Base-by-base conservation (phyloP, 2,329 filamentous ascomycete genomes). In the Aspergillus tanneri region DNA sequence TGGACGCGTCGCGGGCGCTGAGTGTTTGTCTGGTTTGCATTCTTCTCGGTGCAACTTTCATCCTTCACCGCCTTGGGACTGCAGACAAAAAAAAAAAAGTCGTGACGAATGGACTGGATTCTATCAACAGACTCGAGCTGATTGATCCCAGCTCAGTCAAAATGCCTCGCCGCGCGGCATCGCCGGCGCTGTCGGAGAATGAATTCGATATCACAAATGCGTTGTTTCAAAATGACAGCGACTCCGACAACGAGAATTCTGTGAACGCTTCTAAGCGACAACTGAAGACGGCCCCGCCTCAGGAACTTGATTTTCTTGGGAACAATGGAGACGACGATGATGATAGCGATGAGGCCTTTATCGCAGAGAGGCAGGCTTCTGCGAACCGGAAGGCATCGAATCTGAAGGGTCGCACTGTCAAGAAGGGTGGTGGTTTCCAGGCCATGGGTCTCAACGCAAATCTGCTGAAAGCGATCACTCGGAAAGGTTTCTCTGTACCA, bases 341-440 rank as follows among this genome's bases (percentile, higher is more conserved):
- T 12, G 74, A 76, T 32, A 77, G 75, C 14, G 90, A 99, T 65
- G 91, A 87, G 65, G 87, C 87, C 0, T 97, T 96, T 64, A 99
- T 99, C 70, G 90, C 91, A 8, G 81, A 88, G 28, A 83, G 87
- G 61, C 90, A 96, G 67, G 86, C 88, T 3, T 89, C 90, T 12
- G 89, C 88, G 4, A 96, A 96, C 66, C 79, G 92, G 53, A 97
- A 96, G 66, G 77, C 83, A 1, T 80, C 86, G 8, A 93, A 91
- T 64, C 60, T 93, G 6, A 93, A 92, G 69, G 88, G 89, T 16
- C 87, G 87, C 54, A 86, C 85, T 2, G 88, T 89, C 24, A 96
- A 96, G 76, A 99, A 97, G 71, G 88, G 91, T 28, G 93, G 93
- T 62, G 93, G 92, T 43, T 99, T 99, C 66, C 93, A 99, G 69